Conservation (phyloP, 2,329 filamentous ascomycete species). For the Apiospora arundinis region DNA sequence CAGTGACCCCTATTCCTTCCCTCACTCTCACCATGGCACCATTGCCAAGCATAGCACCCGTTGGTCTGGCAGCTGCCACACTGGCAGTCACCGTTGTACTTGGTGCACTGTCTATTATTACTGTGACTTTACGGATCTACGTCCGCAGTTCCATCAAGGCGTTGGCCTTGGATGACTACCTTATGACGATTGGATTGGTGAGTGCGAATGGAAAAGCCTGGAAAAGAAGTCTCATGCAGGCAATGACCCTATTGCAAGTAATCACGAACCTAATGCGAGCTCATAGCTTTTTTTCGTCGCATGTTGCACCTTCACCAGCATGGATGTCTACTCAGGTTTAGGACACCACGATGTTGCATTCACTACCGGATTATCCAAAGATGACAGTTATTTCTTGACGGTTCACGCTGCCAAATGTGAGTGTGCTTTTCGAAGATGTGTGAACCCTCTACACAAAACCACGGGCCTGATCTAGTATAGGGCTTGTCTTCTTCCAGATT, state of each 20-base stretch:
- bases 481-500: conserved; percentile 26
- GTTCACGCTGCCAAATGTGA: background rate
- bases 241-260: background rate
- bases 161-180: conserved; percentile 16
- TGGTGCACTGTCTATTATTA: background rate
- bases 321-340: conserved; percentile 27
- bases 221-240: too few species aligned
- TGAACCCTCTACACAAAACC: too few species aligned
- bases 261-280: too few species aligned
- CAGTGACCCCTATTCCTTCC: background rate
- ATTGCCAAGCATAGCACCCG: background rate
- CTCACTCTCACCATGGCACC: background rate
- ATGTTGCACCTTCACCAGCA: conserved; percentile 21
- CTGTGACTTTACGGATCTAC: background rate
- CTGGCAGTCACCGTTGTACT: background rate
- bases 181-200: conserved; percentile 8
- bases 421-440: too few species aligned
- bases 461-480: conserved; percentile 4
- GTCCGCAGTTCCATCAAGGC: conserved; percentile 2
- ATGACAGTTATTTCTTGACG: background rate
- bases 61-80: background rate
- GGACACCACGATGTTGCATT: conserved; percentile 19
- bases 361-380: background rate
- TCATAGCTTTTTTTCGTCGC: conserved; percentile 22
- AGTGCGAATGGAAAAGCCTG: background rate